phyloP scores from a whole-genome alignment of 208 protist species.

The Porcisia deanei region DNA sequence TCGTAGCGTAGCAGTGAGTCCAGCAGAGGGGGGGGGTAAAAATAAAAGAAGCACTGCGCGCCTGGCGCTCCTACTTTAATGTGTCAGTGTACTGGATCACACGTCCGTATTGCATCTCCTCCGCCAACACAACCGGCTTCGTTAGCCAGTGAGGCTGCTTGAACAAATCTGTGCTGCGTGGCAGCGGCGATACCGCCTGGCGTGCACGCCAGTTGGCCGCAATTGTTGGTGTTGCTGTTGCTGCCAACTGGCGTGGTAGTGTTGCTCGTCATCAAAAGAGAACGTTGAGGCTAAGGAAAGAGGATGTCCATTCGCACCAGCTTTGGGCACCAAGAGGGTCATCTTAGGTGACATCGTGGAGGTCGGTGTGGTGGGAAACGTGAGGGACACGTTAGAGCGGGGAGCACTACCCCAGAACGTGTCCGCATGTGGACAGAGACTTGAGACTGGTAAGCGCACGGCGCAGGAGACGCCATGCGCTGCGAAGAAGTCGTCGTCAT shows the following conservation, averaged over 20 bases:
- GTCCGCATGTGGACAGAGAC: neutral
- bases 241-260: no score
- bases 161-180: conserved; percentile 21
- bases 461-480: neutral
- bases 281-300: neutral
- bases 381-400: neutral
- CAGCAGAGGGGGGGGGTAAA: neutral
- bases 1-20: neutral
- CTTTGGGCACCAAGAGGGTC: neutral
- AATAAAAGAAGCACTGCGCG: neutral
- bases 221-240: neutral
- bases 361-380: neutral
- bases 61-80: conserved; percentile 6
- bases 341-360: neutral
- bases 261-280: neutral
- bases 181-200: conserved; percentile 25
- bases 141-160: conserved; percentile 21
- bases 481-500: neutral
- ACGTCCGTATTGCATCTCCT: conserved; percentile 52
- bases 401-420: neutral
- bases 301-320: neutral
- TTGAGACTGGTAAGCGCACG: neutral
- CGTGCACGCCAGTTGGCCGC: neutral
- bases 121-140: conserved; percentile 34
- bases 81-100: conserved; percentile 23